Base-by-base conservation (phyloP, 208 protist genomes). In the Trypanosoma melophagium region DNA sequence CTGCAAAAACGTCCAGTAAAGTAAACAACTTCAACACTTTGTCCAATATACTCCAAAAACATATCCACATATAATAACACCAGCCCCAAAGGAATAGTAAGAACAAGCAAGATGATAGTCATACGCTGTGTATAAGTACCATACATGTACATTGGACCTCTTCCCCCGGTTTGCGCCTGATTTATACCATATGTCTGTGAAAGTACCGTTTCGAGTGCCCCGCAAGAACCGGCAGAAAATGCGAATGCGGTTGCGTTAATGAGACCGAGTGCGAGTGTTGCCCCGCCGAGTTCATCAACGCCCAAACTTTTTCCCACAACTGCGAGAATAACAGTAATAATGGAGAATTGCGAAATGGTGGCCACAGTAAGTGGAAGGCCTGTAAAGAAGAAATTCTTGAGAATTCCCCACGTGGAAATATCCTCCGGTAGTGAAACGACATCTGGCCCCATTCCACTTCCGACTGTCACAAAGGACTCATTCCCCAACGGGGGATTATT, bases 191-290 rank as follows among this genome's bases (percentile, higher is more conserved):
- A 95, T 50, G 76, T 80, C 70, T 95, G 89, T 17, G 89, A 92
- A 14, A 95, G 79, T 16, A 93, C 83, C 7, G 89, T 95, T 76
- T 95, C 86, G 9, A 95, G 69, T 14, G 89, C 89, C 8, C 89
- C 89, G 60, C 84, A 95, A 24, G 90, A 79, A 10, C 89, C 89
- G 2, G 89, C 87, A 45, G 84, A 82, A 70, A 95, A 92, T 14
- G 89, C 89, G 60, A 93, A 95, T 17, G 84, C 89, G 31, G 89
- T 95, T 22, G 89, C 89, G 56, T 95, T 95, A 28, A 95, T 69
- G 25, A 95, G 69, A 1, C 89, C 87, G 49, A 90, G 60, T 1
- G 89, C 89, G 25, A 95, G 66, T 4, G 89, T 79, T 1, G 80
- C 81, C 41, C 84, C 89, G 58, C 86, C 89, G 51, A 95, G 76